Percentiles rank a stretch among this genome's conserved stretches.
Evolutionary conservation across 192 early-diverging fungal genomes (phyloP).

Genomic region (Backusella mclennaniae): DNA sequence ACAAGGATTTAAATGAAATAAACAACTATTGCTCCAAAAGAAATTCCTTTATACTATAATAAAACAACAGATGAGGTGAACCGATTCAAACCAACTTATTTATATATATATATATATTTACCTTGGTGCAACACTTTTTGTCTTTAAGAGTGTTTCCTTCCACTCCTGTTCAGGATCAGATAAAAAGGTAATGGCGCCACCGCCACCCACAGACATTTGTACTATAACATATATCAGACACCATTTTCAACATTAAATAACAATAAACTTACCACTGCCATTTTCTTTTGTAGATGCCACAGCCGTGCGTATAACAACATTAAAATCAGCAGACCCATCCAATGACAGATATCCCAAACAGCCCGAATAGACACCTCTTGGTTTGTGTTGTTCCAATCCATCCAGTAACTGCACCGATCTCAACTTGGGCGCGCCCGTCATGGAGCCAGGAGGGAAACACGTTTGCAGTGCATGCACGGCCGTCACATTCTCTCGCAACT

Average conservation of each 20-base stretch:
- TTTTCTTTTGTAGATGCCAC: constrained; percentile 43
- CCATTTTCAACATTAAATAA: neutral
- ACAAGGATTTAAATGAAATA: neutral
- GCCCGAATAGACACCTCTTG: constrained; percentile 87
- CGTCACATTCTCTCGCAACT: constrained; percentile 56
- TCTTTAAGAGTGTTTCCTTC: constrained; percentile 84
- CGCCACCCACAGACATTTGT: constrained; percentile 82
- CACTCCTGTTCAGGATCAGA: constrained; percentile 86
- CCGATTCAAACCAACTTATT: neutral
- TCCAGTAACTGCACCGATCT: constrained; percentile 81
- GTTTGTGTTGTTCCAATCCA: constrained; percentile 62
- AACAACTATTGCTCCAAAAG: neutral
- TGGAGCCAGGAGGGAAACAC: constrained; percentile 92
- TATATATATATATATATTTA: neutral
- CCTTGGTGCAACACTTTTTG: constrained; percentile 56
- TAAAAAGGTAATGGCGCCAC: constrained; percentile 90
- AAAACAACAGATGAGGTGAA: neutral
- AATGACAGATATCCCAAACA: constrained; percentile 85
- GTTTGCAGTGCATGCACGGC: constrained; percentile 67
- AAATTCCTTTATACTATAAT: neutral
- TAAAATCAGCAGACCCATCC: constrained; percentile 62
- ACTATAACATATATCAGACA: neutral
- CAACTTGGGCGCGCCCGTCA: constrained; percentile 97
- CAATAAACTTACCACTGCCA: neutral
- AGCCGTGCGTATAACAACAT: constrained; percentile 91